A percentile compares a stretch with the other conserved stretches of the same genome.
These are phyloP conservation scores for Onygena corvina DNA, from an alignment of 2,329 filamentous ascomycete species.

Conservation along the genomic window DNA sequence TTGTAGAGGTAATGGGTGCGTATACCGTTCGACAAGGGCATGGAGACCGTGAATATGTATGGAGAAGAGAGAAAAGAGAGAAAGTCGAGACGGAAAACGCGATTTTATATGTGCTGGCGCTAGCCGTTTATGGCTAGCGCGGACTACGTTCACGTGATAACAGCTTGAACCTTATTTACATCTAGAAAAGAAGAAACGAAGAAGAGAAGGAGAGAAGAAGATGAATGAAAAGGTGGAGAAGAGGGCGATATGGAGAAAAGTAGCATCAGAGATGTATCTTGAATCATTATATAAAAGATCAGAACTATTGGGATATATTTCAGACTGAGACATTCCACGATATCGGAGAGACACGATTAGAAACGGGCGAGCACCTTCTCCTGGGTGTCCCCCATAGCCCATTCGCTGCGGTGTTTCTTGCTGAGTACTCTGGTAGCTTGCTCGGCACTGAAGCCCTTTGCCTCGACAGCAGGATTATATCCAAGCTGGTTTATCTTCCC, in stretches of 20 bases:
- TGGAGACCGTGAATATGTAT: conserved; percentile 29
- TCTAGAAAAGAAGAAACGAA: conserved; percentile 13
- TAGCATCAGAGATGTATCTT: too few relatives aligned
- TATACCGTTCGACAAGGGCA: conserved; percentile 31
- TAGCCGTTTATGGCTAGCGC: background rate
- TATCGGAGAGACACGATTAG: too few relatives aligned
- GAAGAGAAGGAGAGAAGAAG: too few relatives aligned
- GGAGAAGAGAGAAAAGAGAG: conserved; percentile 22
- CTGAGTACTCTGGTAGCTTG: conserved; percentile 60
- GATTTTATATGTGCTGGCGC: conserved; percentile 13
- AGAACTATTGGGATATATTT: too few relatives aligned
- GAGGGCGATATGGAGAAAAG: too few relatives aligned
- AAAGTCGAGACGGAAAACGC: conserved; percentile 15
- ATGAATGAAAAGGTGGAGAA: too few relatives aligned
- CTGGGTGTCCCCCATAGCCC: conserved; percentile 65
- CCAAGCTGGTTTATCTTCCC: conserved; percentile 58
- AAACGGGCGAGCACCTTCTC: conserved; percentile 63
- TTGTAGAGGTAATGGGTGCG: conserved; percentile 28
- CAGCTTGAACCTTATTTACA: too few relatives aligned
- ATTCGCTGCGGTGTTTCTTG: conserved; percentile 56
- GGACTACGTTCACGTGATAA: background rate
- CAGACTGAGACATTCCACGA: too few relatives aligned
- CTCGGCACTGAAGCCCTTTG: conserved; percentile 71
- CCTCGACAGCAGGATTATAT: conserved; percentile 85
- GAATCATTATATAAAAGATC: too few relatives aligned